Conservation (phyloP, 2,329 filamentous ascomycete species). For the Stagonosporopsis tanaceti region DNA sequence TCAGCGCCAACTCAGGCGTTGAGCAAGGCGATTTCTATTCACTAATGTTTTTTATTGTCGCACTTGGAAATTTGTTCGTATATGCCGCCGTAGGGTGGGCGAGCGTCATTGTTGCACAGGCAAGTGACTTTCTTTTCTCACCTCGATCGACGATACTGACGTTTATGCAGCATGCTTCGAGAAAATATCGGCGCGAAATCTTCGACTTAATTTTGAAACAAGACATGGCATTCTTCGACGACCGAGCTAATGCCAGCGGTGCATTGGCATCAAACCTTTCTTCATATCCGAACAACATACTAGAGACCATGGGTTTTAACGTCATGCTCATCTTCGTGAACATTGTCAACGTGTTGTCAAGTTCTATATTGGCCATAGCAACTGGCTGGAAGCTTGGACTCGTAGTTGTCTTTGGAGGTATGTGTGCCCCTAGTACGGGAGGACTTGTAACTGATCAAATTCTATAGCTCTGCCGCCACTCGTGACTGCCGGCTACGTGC, state of each 20-base stretch:
- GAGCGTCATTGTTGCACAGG: conserved; percentile 57
- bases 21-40: conserved; percentile 60
- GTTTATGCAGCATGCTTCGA: conserved; percentile 30
- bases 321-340: conserved; percentile 87
- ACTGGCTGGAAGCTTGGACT: conserved; percentile 89
- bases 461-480: conserved; percentile 30
- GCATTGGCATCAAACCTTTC: conserved; percentile 74
- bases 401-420: conserved; percentile 76
- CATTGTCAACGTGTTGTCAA: conserved; percentile 77
- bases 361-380: conserved; percentile 73
- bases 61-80: conserved; percentile 55
- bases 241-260: conserved; percentile 86
- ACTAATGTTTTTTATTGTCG: conserved; percentile 65
- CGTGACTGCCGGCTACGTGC: conserved; percentile 75
- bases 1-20: conserved; percentile 49
- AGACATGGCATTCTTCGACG: conserved; percentile 91
- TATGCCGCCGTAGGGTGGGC: conserved; percentile 58
- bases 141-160: conserved; percentile 1
- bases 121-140: conserved; percentile 28
- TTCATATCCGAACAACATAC: conserved; percentile 82
- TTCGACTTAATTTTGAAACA: conserved; percentile 91
- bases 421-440: conserved; percentile 45
- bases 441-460: background rate
- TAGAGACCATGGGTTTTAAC: conserved; percentile 86
- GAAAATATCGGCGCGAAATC: conserved; percentile 58